A percentile compares a stretch with the other conserved stretches of the same genome.
These are phyloP conservation scores for Chrysosporium queenslandicum DNA, from an alignment of 2,329 filamentous ascomycete species.

Conservation along the genomic window DNA sequence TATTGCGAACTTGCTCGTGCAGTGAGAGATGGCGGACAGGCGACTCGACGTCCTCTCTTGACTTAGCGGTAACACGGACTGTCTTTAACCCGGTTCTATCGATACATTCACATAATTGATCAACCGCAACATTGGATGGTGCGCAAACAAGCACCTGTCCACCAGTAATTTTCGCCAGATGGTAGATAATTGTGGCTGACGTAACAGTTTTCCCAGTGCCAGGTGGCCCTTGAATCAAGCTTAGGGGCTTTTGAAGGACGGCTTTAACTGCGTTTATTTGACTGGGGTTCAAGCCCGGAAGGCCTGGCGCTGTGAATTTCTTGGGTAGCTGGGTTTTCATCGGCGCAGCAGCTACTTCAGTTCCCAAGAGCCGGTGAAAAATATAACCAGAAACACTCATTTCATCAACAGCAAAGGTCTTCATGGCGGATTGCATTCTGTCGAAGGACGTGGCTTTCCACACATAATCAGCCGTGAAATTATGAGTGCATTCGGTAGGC, in stretches of 20 bases:
- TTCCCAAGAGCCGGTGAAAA: slow-evolving; percentile 90
- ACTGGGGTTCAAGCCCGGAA: slow-evolving; percentile 89
- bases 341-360: slow-evolving; percentile 85
- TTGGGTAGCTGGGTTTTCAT: slow-evolving; percentile 94
- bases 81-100: slow-evolving; percentile 92
- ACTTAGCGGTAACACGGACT: slow-evolving; percentile 96
- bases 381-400: slow-evolving; percentile 98
- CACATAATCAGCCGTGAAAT: slow-evolving; percentile 97
- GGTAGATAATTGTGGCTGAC: slow-evolving; percentile 96
- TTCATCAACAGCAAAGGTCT: slow-evolving; percentile 95
- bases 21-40: slow-evolving; percentile 90
- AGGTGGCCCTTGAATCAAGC: slow-evolving; percentile 90
- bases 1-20: slow-evolving; percentile 94
- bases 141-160: slow-evolving; percentile 94
- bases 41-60: slow-evolving; percentile 96
- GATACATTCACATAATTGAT: slow-evolving; percentile 94
- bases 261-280: slow-evolving; percentile 95
- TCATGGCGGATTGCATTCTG: slow-evolving; percentile 98
- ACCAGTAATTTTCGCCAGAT: slow-evolving; percentile 87
- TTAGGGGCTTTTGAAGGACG: slow-evolving; percentile 84
- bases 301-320: slow-evolving; percentile 89
- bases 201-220: slow-evolving; percentile 98
- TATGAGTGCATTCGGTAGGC: slow-evolving; percentile 90
- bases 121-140: slow-evolving; percentile 95
- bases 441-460: slow-evolving; percentile 99